Conservation (phyloP, 2,329 filamentous ascomycete genomes). For the Fusarium miscanthi region DNA sequence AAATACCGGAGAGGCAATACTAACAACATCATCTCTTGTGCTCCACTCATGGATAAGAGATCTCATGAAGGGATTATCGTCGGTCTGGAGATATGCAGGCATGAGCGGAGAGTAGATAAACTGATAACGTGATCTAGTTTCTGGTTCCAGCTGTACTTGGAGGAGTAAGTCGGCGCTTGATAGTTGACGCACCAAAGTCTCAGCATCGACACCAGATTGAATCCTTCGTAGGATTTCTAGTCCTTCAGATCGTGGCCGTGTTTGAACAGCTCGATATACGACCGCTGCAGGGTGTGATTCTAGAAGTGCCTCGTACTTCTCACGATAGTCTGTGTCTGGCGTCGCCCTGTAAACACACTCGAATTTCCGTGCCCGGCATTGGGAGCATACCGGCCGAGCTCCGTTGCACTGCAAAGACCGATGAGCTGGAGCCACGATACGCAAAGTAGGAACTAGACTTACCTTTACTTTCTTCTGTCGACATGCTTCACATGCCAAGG, state of each 20-base stretch:
- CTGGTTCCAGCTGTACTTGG: slow-evolving; percentile 5
- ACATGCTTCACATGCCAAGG: background rate
- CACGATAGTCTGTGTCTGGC: background rate
- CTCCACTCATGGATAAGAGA: slow-evolving; percentile 18
- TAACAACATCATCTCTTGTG: background rate
- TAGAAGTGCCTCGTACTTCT: background rate
- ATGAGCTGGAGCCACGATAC: background rate
- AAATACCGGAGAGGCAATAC: background rate
- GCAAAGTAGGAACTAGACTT: background rate
- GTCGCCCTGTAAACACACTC: background rate
- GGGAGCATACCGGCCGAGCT: background rate
- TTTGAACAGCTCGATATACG: background rate
- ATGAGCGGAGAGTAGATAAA: background rate
- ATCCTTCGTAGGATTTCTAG: background rate
- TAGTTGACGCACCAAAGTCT: background rate
- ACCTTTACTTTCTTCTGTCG: slow-evolving; percentile 10
- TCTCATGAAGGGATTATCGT: background rate
- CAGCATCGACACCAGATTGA: background rate
- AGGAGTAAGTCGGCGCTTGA: slow-evolving; percentile 9
- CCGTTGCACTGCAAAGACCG: background rate
- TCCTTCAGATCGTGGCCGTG: background rate
- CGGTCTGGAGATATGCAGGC: slow-evolving; percentile 1
- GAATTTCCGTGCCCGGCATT: background rate
- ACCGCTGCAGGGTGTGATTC: slow-evolving; percentile 5
- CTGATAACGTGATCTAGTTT: slow-evolving; percentile 1